Evolutionary conservation across 345 rosid genomes (phyloP).

Genomic region (Pseudoturritis turrita): DNA sequence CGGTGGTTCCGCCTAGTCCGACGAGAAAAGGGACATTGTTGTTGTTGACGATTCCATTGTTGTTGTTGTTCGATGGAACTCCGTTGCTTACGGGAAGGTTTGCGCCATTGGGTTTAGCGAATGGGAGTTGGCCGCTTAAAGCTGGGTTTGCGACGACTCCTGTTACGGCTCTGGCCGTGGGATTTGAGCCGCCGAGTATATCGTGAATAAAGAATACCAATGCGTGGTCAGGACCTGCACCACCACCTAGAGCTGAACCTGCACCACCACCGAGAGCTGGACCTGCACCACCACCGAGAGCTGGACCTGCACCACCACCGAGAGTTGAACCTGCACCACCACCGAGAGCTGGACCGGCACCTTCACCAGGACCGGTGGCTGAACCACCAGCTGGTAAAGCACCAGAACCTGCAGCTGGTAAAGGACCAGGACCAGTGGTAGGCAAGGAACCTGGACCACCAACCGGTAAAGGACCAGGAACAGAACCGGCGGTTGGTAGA

Average conservation of each 20-base stretch:
- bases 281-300: background rate
- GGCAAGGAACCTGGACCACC: slow-evolving; percentile 23
- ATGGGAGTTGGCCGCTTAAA: slow-evolving; percentile 66
- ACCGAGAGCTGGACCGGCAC: background rate
- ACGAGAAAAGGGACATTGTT: slow-evolving; percentile 79
- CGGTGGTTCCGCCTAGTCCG: slow-evolving; percentile 66
- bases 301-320: background rate
- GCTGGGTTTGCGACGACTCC: slow-evolving; percentile 71
- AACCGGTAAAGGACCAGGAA: slow-evolving; percentile 17
- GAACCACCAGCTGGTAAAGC: slow-evolving; percentile 9
- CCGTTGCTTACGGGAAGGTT: slow-evolving; percentile 67
- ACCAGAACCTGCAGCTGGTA: slow-evolving; percentile 11
- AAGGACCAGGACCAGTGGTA: slow-evolving; percentile 6
- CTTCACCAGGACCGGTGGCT: slow-evolving; percentile 5
- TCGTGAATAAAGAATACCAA: slow-evolving; percentile 78
- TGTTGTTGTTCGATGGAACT: slow-evolving; percentile 54
- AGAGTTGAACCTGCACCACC: background rate
- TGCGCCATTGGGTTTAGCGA: slow-evolving; percentile 82
- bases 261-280: background rate
- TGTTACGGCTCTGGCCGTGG: slow-evolving; percentile 66
- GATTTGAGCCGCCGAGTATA: slow-evolving; percentile 72
- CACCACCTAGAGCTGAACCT: slow-evolving; percentile 19
- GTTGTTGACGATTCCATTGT: slow-evolving; percentile 64
- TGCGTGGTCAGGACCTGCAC: slow-evolving; percentile 26
- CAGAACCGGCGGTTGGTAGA: slow-evolving; percentile 18